These are phyloP conservation scores for Plasmodium coatneyi DNA, from an alignment of 169 alveolate genomes.

Conservation along the genomic window DNA sequence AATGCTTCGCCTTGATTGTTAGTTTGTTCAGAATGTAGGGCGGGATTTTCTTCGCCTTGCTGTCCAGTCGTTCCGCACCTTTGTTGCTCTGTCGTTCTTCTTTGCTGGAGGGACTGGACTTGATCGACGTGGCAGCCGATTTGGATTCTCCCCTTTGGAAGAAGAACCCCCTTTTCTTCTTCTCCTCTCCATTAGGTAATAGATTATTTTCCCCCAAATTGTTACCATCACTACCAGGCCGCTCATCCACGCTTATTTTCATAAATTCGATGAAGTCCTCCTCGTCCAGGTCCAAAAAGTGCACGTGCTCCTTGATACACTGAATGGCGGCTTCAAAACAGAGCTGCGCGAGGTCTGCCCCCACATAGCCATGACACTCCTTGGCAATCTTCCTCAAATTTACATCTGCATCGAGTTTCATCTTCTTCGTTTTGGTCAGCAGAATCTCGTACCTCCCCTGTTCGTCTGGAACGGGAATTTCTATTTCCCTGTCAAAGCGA, in stretches of 20 bases:
- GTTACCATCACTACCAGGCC: not conserved
- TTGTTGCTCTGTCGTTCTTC: too few species aligned
- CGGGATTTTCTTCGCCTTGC: slow-evolving; percentile 59
- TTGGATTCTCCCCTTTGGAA: not conserved
- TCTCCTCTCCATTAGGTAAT: not conserved
- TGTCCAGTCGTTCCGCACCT: slow-evolving; percentile 4
- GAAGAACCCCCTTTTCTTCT: not conserved
- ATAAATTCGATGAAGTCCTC: slow-evolving; percentile 68
- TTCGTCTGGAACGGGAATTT: slow-evolving; percentile 90
- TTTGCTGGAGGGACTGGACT: not conserved
- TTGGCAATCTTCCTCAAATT: slow-evolving; percentile 89
- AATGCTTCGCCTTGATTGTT: slow-evolving; percentile 84
- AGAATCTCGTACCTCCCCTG: slow-evolving; percentile 92
- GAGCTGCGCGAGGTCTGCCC: slow-evolving; percentile 92
- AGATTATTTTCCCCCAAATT: not conserved
- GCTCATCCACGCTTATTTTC: slow-evolving; percentile 23
- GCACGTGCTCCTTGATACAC: slow-evolving; percentile 80
- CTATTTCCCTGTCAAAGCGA: slow-evolving; percentile 90
- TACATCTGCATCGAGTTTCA: slow-evolving; percentile 89
- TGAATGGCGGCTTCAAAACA: slow-evolving; percentile 92
- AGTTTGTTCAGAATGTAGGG: slow-evolving; percentile 78
- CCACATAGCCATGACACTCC: slow-evolving; percentile 95
- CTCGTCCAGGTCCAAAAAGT: slow-evolving; percentile 57
- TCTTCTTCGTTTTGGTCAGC: slow-evolving; percentile 88
- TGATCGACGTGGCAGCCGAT: not conserved